Percentiles rank a stretch among this genome's conserved stretches.
Conservation (phyloP, 441 rosid genomes). For the Erodium moschatum region DNA sequence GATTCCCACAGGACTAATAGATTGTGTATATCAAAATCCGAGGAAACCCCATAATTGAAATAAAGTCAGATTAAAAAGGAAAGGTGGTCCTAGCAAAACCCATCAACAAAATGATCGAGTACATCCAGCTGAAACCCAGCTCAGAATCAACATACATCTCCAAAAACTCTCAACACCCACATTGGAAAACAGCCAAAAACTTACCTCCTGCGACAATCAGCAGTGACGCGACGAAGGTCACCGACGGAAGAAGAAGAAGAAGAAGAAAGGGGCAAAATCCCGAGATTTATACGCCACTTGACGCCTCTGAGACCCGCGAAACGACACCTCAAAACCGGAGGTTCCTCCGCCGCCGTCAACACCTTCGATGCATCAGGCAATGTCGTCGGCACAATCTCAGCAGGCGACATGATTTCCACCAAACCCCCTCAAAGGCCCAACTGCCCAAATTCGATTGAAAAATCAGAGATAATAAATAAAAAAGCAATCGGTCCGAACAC, state of each 20-base stretch:
- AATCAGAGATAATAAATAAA: not conserved
- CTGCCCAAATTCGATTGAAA: not conserved
- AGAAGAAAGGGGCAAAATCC: conserved; percentile 53
- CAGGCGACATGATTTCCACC: not conserved
- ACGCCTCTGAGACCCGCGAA: conserved; percentile 63
- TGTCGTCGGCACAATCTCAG: too few species aligned
- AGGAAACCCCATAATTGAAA: not conserved
- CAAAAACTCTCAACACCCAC: too few species aligned
- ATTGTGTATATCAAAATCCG: not conserved
- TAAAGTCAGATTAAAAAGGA: not conserved
- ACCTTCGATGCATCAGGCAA: too few species aligned
- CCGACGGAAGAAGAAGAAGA: conserved; percentile 43
- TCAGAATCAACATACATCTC: too few species aligned
- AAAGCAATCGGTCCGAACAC: too few species aligned
- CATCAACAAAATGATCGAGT: not conserved
- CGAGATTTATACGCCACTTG: conserved; percentile 79
- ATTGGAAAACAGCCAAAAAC: not conserved
- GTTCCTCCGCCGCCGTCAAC: too few species aligned
- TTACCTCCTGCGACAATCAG: conserved; percentile 82
- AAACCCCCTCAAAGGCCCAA: too few species aligned
- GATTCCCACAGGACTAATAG: not conserved
- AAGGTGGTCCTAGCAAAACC: not conserved
- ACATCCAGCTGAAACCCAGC: not conserved
- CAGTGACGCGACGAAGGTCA: conserved; percentile 70
- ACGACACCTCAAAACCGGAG: conserved; percentile 25